Base-by-base conservation (phyloP, 2,329 filamentous ascomycete genomes). In the Aureobasidium uvarum region DNA sequence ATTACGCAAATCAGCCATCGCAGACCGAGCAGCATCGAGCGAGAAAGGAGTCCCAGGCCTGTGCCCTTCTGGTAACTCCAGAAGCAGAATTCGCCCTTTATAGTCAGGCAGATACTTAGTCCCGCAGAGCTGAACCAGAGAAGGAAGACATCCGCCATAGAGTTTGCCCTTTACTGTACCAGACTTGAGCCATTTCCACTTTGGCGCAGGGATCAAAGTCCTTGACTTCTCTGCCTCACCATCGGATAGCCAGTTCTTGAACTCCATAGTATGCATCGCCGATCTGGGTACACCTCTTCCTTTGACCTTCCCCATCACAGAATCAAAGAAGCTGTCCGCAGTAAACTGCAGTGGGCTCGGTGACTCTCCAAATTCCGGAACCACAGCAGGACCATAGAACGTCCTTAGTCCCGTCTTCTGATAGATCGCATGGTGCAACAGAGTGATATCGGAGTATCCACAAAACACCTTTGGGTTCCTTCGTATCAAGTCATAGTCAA, bases 391-490 rank as follows among this genome's bases (percentile, higher is more conserved):
- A 3, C 73, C 73, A 59, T 74, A 74, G 65, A 75, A 76, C 10
- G 68, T 72, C 14, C 68, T 69, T 14, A 75, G 51, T 6, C 64
- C 64, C 13, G 50, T 68, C 50, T 70, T 48, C 5, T 65, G 64
- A 36, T 58, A 69, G 28, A 75, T 62, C 0, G 72, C 72, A 59
- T 70, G 67, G 50, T 71, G 70, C 18, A 75, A 65, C 5, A 72
- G 60, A 1, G 73, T 75, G 59, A 72, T 74, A 58, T 75, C 74
- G 2, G 69, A 72, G 58, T 71, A 74, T 11, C 73, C 74, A 25
- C 69, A 60, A 68, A 75, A 75, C n/a, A 75, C 73, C 66, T 75
- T 76, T 1, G 74, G 74, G 50, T 75, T 67, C 0, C 51, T 20
- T 25, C 51, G 64, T 23, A 76, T 73, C 33, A 76, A 52, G 1